These are phyloP conservation scores for Aspergillus avenaceus DNA, from an alignment of 495 filamentous ascomycete genomes.

Conservation along the genomic window DNA sequence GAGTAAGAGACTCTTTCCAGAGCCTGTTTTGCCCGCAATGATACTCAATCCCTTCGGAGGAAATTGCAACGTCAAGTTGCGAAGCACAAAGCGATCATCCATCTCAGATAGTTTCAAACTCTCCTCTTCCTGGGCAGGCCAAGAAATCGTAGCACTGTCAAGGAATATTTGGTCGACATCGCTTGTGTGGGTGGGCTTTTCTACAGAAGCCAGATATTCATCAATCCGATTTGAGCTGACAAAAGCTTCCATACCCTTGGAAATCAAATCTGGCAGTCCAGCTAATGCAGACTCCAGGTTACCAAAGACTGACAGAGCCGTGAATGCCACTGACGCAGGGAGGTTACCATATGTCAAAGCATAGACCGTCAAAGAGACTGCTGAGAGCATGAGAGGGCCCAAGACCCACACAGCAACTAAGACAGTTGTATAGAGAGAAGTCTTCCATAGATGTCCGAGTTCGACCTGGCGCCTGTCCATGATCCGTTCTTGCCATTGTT, in stretches of 20 bases:
- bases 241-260: slow-evolving; percentile 64
- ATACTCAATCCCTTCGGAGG: slow-evolving; percentile 63
- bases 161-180: slow-evolving; percentile 58
- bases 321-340: slow-evolving; percentile 74
- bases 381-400: slow-evolving; percentile 69
- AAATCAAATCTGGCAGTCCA: slow-evolving; percentile 68
- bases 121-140: slow-evolving; percentile 50
- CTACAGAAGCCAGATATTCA: slow-evolving; percentile 62
- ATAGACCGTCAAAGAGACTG: slow-evolving; percentile 66
- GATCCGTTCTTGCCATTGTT: slow-evolving; percentile 75
- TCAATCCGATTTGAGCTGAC: slow-evolving; percentile 73
- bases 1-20: slow-evolving; percentile 58
- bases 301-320: slow-evolving; percentile 70
- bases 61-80: slow-evolving; percentile 58
- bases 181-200: slow-evolving; percentile 55
- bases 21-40: slow-evolving; percentile 47
- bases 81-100: slow-evolving; percentile 59
- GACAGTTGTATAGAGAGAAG: slow-evolving; percentile 53
- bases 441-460: slow-evolving; percentile 60
- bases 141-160: slow-evolving; percentile 66
- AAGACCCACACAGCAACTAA: slow-evolving; percentile 67
- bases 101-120: slow-evolving; percentile 31
- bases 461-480: slow-evolving; percentile 61
- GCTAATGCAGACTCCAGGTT: slow-evolving; percentile 66
- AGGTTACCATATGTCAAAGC: slow-evolving; percentile 57